Conservation (phyloP, 176 grass and related monocot genomes). For the Oryza australiensis region DNA sequence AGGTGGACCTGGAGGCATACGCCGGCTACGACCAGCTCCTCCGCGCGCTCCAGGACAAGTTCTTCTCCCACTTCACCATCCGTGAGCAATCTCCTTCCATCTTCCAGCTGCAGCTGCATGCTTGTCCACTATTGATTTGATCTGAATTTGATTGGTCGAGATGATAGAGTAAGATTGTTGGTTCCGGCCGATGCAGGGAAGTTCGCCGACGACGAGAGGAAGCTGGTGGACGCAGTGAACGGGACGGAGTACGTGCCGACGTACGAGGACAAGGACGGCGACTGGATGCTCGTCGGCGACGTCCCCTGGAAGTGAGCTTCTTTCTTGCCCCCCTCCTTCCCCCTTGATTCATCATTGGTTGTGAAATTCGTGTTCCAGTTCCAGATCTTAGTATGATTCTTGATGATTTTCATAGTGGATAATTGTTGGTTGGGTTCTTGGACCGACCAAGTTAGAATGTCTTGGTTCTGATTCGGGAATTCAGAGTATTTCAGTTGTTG, state of each 20-base stretch:
- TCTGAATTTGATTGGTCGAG: not conserved
- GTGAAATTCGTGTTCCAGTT: not conserved
- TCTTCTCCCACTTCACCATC: slow-evolving; percentile 98
- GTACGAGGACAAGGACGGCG: slow-evolving; percentile 99
- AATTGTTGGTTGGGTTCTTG: not conserved
- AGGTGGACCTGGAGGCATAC: slow-evolving; percentile 86
- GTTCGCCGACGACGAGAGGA: slow-evolving; percentile 76
- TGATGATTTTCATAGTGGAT: not conserved
- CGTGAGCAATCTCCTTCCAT: slow-evolving; percentile 38
- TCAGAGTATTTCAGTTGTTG: not conserved
- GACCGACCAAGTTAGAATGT: not conserved
- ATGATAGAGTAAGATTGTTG: not conserved
- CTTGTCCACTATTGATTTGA: not conserved
- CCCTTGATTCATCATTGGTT: not conserved
- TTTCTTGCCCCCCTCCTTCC: not conserved
- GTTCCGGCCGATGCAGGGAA: slow-evolving; percentile 49
- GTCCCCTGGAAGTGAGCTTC: slow-evolving; percentile 96
- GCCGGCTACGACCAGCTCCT: slow-evolving; percentile 75
- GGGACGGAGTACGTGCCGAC: slow-evolving; percentile 95
- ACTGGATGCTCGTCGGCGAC: slow-evolving; percentile 99
- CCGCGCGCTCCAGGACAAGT: slow-evolving; percentile 84
- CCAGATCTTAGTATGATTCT: not conserved
- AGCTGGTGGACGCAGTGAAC: slow-evolving; percentile 79
- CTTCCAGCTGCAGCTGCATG: not conserved
- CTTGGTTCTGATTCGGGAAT: not conserved